Evolutionary conservation across 2,329 filamentous ascomycete species (phyloP).

Genomic region (Penicillium sp.): DNA sequence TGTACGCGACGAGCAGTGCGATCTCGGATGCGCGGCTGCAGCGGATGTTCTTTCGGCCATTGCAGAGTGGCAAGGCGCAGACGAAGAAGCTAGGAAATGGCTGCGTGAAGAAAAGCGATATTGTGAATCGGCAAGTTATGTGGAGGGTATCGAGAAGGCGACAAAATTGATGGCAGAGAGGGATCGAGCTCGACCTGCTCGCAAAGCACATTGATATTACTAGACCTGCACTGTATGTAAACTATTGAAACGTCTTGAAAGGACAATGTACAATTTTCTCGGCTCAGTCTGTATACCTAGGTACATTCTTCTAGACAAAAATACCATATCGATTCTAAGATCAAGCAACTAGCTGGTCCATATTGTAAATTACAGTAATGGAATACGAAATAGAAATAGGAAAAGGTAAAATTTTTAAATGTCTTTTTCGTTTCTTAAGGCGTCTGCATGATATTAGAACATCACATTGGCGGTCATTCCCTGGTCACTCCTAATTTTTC

Average conservation of each 20-base stretch:
- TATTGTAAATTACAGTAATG: background rate
- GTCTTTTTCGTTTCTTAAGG: conserved; percentile 20
- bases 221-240: background rate
- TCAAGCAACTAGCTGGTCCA: background rate
- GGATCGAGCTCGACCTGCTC: background rate
- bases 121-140: conserved; percentile 41
- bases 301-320: background rate
- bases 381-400: background rate
- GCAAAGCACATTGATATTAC: background rate
- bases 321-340: background rate
- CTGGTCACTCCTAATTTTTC: conserved; percentile 32
- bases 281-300: background rate
- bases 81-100: conserved; percentile 60
- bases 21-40: conserved; percentile 75
- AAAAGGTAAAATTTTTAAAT: conserved; percentile 29
- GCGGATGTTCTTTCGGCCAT: conserved; percentile 77
- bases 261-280: background rate
- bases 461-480: conserved; percentile 28
- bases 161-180: conserved; percentile 13
- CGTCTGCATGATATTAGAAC: conserved; percentile 36
- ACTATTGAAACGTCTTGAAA: background rate
- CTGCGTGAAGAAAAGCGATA: conserved; percentile 67
- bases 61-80: conserved; percentile 67
- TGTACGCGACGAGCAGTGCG: conserved; percentile 71
- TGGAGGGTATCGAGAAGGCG: conserved; percentile 29